Evolutionary conservation across 148 eudicot genomes (phyloP), one percentile per base, ranked within the genome.

Genomic region (Spergularia bocconei): DNA sequence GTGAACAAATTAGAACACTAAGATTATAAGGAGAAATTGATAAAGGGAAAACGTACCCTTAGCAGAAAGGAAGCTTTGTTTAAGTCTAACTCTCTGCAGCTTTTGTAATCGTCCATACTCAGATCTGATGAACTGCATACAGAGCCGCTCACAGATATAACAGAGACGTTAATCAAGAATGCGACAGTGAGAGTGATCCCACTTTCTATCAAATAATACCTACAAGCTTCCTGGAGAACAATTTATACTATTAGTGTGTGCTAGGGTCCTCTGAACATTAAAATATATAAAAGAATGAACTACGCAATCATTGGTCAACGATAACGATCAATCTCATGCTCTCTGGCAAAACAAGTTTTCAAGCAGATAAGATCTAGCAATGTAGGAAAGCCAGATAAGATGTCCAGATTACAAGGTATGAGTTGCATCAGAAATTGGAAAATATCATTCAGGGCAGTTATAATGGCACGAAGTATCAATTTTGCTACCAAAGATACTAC

Each of bases 31-130:
- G 44, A 39, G 44, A 39, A 39, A 2, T 2, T 39, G 60, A n/a
- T n/a, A n/a, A n/a, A n/a, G n/a, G n/a, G n/a, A n/a, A n/a, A 76
- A 17, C 85, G 13, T 82, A 88, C 99, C 86, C 83, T 88, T 10
- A 95, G 93, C 86, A 95, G 80, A 80, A 95, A 95, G 9, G 99
- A 90, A 63, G 99, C 99, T 83, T 86, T 81, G 70, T 95, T 95
- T 81, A 95, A 83, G 86, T 89, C 94, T 88, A 95, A 85, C 79
- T 91, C 84, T 69, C 80, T 67, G 83, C 99, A 95, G 84, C 83
- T 92, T 75, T 87, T 67, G 65, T 86, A 83, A 85, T 88, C 86
- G 70, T 89, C 92, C 25, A 79, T 63, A 80, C 73, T 86, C 83
- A 92, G 67, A 83, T 68, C 80, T 25, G 92, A 77, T 23, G 96